phyloP scores from a whole-genome alignment of 2,329 filamentous ascomycete genomes.

The Orbilia oligospora region DNA sequence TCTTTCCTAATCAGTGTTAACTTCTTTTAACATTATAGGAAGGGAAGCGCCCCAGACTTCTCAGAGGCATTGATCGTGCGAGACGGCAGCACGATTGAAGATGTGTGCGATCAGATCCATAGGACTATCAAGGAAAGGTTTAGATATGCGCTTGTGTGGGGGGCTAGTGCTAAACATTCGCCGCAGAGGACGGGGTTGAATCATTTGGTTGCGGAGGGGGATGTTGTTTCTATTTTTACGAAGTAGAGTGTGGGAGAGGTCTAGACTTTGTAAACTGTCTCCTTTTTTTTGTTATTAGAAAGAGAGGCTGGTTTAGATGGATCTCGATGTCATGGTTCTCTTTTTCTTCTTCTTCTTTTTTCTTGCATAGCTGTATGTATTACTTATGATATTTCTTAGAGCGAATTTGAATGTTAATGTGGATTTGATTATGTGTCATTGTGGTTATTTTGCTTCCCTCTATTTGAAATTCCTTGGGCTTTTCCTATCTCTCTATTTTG shows the following conservation, averaged over 20 bases:
- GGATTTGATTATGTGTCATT: background rate
- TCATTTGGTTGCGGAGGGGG: slow-evolving; percentile 80
- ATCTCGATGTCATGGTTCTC: too few relatives aligned
- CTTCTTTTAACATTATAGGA: slow-evolving; percentile 70
- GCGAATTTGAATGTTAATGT: slow-evolving; percentile 1
- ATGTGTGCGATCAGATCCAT: slow-evolving; percentile 97
- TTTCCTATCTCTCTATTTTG: too few relatives aligned
- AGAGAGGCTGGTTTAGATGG: background rate
- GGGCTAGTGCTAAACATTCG: slow-evolving; percentile 92
- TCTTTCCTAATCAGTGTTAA: background rate
- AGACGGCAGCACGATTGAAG: slow-evolving; percentile 88
- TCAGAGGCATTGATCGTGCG: slow-evolving; percentile 92
- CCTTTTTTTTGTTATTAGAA: too few relatives aligned
- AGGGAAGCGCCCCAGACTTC: slow-evolving; percentile 91
- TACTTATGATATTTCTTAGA: background rate
- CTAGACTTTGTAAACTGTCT: too few relatives aligned
- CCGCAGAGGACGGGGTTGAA: slow-evolving; percentile 91
- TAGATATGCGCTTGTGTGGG: slow-evolving; percentile 99
- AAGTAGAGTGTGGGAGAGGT: slow-evolving; percentile 66
- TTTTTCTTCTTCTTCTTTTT: too few relatives aligned
- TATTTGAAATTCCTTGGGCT: too few relatives aligned
- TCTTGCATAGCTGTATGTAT: too few relatives aligned
- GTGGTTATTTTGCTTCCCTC: too few relatives aligned
- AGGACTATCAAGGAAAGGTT: slow-evolving; percentile 96
- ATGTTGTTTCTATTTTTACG: slow-evolving; percentile 77